Conservation (phyloP, 108 stramenopile genomes). For the Cyclotella kingstonii region DNA sequence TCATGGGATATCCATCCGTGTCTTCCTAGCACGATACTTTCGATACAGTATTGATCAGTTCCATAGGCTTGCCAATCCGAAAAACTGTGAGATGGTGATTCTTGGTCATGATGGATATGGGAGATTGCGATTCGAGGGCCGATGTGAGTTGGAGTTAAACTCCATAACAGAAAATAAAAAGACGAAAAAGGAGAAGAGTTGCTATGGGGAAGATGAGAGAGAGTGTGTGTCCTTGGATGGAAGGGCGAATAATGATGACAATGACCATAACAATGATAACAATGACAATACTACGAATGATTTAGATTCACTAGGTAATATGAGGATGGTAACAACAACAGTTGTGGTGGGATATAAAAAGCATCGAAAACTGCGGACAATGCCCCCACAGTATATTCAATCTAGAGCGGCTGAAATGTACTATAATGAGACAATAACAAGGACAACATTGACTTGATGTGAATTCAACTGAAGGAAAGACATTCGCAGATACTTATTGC, state of each 20-base stretch:
- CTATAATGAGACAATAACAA: conserved; percentile 38
- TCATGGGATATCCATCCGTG: conserved; percentile 86
- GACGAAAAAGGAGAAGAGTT: conserved; percentile 13
- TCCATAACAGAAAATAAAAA: conserved; percentile 4
- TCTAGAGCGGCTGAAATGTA: conserved; percentile 59
- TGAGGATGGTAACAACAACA: not conserved
- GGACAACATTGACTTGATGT: not conserved
- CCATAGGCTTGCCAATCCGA: conserved; percentile 84
- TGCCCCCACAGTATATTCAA: conserved; percentile 54
- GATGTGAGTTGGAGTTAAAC: conserved; percentile 56
- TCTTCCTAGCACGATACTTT: conserved; percentile 91
- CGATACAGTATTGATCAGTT: conserved; percentile 92
- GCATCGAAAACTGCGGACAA: conserved; percentile 56
- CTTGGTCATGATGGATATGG: conserved; percentile 80
- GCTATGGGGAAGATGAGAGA: not conserved
- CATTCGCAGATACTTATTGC: too few relatives aligned
- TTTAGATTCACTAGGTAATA: not conserved
- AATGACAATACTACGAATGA: not conserved
- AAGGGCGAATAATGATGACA: not conserved
- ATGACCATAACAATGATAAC: not conserved
- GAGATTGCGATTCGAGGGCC: conserved; percentile 62
- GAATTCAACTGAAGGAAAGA: too few relatives aligned
- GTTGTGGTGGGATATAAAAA: conserved; percentile 57
- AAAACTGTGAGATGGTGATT: conserved; percentile 87
- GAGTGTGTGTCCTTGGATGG: not conserved